Percentiles rank a stretch among this genome's conserved stretches.
These are phyloP conservation scores for Blastobotrys persicus DNA, from an alignment of 1,139 yeast genomes.

Conservation along the genomic window DNA sequence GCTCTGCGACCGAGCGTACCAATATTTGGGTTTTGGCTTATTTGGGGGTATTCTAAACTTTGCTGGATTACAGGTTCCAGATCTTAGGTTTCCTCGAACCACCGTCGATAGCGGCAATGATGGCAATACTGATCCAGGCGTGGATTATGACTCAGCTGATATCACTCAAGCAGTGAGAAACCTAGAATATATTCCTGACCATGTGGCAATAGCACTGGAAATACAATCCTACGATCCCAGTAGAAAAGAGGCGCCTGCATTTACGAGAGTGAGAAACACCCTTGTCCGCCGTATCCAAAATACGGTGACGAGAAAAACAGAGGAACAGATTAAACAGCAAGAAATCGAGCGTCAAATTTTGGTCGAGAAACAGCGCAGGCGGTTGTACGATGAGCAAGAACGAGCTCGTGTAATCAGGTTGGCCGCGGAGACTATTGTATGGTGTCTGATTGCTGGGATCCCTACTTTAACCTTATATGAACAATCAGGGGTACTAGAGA, in stretches of 20 bases:
- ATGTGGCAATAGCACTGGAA: constrained; percentile 7
- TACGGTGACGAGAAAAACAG: background rate
- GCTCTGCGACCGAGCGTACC: background rate
- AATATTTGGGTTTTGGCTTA: background rate
- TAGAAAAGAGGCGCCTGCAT: background rate
- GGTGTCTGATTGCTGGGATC: constrained; percentile 12
- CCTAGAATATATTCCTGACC: constrained; percentile 14
- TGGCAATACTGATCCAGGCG: constrained; percentile 1
- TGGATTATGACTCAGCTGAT: background rate
- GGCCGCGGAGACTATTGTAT: constrained; percentile 8
- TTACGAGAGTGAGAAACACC: background rate
- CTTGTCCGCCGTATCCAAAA: background rate
- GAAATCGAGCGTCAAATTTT: background rate
- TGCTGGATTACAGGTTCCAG: constrained; percentile 4
- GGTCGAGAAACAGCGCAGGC: background rate
- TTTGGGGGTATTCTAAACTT: background rate
- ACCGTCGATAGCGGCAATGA: background rate
- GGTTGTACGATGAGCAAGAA: constrained; percentile 2
- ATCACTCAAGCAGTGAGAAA: background rate
- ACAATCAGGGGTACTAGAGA: constrained; percentile 5
- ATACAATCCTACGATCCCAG: background rate
- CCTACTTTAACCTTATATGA: constrained; percentile 12
- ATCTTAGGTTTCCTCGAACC: constrained; percentile 2
- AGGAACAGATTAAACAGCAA: background rate
- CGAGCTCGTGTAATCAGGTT: background rate